Conservation (phyloP, 1,284 basidiomycete species). For the Vanrija humicola region DNA sequence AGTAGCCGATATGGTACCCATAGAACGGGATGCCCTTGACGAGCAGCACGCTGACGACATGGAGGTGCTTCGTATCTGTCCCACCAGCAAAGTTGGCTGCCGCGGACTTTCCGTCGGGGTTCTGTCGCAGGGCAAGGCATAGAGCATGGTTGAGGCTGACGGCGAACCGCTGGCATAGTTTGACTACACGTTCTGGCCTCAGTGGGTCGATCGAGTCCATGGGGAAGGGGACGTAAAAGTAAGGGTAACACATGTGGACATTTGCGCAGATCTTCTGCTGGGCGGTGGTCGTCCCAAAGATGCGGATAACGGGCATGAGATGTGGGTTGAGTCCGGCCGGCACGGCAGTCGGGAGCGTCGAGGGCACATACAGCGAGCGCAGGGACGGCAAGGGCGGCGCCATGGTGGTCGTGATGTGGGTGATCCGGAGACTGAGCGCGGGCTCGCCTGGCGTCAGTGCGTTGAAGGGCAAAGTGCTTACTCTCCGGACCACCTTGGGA, state of each 20-base stretch:
- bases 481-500: slow-evolving; percentile 22
- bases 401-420: slow-evolving; percentile 48
- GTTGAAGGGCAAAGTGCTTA: neutral
- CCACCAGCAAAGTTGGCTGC: slow-evolving; percentile 32
- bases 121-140: slow-evolving; percentile 45
- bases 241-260: slow-evolving; percentile 68
- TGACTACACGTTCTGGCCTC: slow-evolving; percentile 46
- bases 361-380: slow-evolving; percentile 28
- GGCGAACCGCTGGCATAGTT: slow-evolving; percentile 44
- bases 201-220: slow-evolving; percentile 44
- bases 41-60: slow-evolving; percentile 64
- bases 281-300: slow-evolving; percentile 77
- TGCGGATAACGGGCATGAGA: slow-evolving; percentile 72
- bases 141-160: slow-evolving; percentile 47
- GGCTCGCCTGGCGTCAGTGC: slow-evolving; percentile 20
- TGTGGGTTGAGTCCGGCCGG: slow-evolving; percentile 51
- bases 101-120: slow-evolving; percentile 27
- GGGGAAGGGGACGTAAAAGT: slow-evolving; percentile 57
- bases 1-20: slow-evolving; percentile 82
- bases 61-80: slow-evolving; percentile 45
- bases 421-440: slow-evolving; percentile 47
- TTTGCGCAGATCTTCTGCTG: slow-evolving; percentile 81
- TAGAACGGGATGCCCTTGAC: slow-evolving; percentile 97
- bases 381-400: slow-evolving; percentile 37
- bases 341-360: slow-evolving; percentile 59